phyloP scores from a whole-genome alignment of 441 rosid species.

The Flueggea neowawraea region DNA sequence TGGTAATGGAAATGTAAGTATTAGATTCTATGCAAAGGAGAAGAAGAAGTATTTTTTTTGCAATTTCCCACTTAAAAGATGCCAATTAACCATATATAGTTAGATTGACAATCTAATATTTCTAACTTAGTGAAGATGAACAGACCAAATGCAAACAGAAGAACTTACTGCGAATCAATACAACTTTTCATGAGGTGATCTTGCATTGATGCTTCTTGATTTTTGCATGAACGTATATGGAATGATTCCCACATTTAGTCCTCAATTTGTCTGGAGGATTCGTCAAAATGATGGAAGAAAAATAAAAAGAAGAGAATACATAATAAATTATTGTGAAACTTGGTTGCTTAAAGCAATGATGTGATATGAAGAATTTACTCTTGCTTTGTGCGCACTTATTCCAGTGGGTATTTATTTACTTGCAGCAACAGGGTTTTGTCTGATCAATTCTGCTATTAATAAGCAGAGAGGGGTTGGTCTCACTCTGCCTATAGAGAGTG shows the following conservation, averaged over 20 bases:
- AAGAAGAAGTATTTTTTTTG: conserved; percentile 10
- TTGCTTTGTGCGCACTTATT: conserved; percentile 42
- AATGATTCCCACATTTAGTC: conserved; percentile 19
- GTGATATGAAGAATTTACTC: conserved; percentile 48
- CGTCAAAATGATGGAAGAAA: conserved; percentile 22
- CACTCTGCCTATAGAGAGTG: background rate
- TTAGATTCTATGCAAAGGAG: conserved; percentile 38
- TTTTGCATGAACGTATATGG: conserved; percentile 7
- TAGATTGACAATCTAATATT: background rate
- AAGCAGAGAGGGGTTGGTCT: no score
- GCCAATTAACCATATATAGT: conserved; percentile 17
- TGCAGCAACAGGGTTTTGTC: no score
- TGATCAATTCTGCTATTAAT: no score
- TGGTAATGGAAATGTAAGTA: conserved; percentile 21
- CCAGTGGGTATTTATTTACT: conserved; percentile 21
- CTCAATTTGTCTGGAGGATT: conserved; percentile 34
- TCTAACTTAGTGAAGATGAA: background rate
- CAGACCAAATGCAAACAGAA: conserved; percentile 9
- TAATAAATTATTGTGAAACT: conserved; percentile 33
- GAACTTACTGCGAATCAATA: conserved; percentile 13
- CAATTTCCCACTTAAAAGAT: conserved; percentile 24
- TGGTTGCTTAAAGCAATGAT: conserved; percentile 41
- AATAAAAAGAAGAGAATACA: conserved; percentile 33
- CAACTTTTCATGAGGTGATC: conserved; percentile 9
- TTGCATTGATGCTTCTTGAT: conserved; percentile 25